These are phyloP conservation scores for Alnus glutinosa DNA, from an alignment of 306 rosid species.

Conservation along the genomic window DNA sequence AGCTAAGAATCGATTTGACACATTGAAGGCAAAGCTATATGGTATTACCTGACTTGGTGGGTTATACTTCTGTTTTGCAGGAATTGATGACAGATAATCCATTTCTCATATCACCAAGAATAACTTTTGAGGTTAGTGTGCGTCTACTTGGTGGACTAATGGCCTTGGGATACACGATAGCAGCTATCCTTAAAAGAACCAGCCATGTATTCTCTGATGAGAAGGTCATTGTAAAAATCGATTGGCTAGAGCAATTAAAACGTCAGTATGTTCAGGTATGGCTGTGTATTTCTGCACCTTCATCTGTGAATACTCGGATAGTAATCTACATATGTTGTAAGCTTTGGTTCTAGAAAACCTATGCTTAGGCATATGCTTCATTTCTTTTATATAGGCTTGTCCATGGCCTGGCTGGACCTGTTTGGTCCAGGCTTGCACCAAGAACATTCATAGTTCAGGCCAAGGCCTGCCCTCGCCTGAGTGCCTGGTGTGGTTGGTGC, in stretches of 20 bases:
- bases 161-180: conserved; percentile 99
- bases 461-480: not conserved
- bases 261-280: conserved; percentile 92
- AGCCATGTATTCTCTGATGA: conserved; percentile 85
- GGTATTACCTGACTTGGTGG: conserved; percentile 25
- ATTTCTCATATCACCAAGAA: conserved; percentile 96
- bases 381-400: conserved; percentile 1
- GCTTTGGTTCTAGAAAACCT: conserved; percentile 2
- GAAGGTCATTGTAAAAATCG: conserved; percentile 75
- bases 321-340: conserved; percentile 10
- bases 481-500: not conserved
- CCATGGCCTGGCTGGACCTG: not conserved
- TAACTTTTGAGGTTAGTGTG: conserved; percentile 98
- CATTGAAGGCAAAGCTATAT: conserved; percentile 7
- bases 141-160: conserved; percentile 98
- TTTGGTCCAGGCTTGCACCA: not conserved
- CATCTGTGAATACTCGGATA: conserved; percentile 19
- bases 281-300: conserved; percentile 1
- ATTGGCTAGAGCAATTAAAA: conserved; percentile 93
- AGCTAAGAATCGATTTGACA: conserved; percentile 3
- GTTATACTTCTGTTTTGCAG: conserved; percentile 45
- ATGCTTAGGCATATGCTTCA: conserved; percentile 22
- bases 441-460: not conserved
- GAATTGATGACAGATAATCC: conserved; percentile 99
- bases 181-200: conserved; percentile 88